phyloP scores from a whole-genome alignment of 106 monocot species.

The Allium sativum region DNA sequence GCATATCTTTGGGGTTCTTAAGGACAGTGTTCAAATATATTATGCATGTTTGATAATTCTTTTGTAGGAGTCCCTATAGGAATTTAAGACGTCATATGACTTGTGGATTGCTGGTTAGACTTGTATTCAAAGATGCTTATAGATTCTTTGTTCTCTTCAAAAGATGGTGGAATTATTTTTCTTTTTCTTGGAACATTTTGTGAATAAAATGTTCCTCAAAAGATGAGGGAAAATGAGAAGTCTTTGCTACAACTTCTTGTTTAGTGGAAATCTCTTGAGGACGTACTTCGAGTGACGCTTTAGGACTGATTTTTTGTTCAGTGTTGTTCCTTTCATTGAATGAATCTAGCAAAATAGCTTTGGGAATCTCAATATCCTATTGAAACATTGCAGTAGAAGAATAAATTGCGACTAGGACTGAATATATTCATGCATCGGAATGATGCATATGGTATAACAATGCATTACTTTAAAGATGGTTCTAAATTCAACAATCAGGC shows the following conservation, averaged over 20 bases:
- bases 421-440: no score
- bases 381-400: neutral
- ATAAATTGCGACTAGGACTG: no score
- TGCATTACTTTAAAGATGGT: no score
- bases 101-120: conserved; percentile 7
- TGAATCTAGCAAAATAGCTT: conserved; percentile 44
- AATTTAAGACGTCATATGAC: neutral
- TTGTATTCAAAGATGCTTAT: conserved; percentile 4
- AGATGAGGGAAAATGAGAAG: conserved; percentile 44
- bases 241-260: conserved; percentile 8
- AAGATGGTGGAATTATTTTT: conserved; percentile 17
- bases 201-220: conserved; percentile 36
- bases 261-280: conserved; percentile 4
- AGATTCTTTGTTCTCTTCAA: conserved; percentile 6
- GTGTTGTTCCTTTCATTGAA: conserved; percentile 19
- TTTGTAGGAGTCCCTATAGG: conserved; percentile 28
- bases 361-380: conserved; percentile 47
- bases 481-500: no score
- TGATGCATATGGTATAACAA: no score
- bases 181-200: conserved; percentile 22
- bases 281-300: conserved; percentile 9
- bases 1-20: conserved; percentile 43
- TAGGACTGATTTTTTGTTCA: neutral
- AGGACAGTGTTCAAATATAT: conserved; percentile 31
- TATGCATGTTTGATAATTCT: neutral